Evolutionary conservation across 306 rosid species (phyloP).

Genomic region (Ziziphus jujuba): DNA sequence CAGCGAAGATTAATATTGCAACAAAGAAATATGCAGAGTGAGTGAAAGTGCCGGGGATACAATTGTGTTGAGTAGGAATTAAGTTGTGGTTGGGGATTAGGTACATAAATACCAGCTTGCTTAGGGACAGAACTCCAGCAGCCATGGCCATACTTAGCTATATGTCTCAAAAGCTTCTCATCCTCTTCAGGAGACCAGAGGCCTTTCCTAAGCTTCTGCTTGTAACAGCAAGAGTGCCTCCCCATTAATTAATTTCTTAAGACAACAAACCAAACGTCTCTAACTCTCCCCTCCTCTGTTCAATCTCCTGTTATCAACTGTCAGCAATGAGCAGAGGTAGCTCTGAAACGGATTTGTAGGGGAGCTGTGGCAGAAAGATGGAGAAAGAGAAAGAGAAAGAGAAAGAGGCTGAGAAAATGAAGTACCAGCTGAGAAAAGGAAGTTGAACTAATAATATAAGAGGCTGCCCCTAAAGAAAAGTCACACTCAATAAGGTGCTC

Average conservation of each 20-base stretch:
- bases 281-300: too few species aligned
- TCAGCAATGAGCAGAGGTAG: not conserved
- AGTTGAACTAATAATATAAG: not conserved
- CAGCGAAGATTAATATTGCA: too few species aligned
- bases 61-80: too few species aligned
- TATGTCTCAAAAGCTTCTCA: conserved; percentile 73
- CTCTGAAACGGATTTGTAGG: not conserved
- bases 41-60: too few species aligned
- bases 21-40: too few species aligned
- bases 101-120: conserved; percentile 52
- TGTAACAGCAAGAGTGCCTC: conserved; percentile 86
- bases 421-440: not conserved
- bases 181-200: conserved; percentile 95
- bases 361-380: not conserved
- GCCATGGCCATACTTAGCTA: conserved; percentile 86
- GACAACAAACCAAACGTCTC: not conserved
- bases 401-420: not conserved
- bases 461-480: not conserved
- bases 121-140: conserved; percentile 96
- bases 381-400: not conserved
- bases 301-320: not conserved
- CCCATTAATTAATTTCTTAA: conserved; percentile 40
- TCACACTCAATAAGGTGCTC: not conserved
- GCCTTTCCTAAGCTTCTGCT: conserved; percentile 89
- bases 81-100: too few species aligned